Evolutionary conservation across 139 green algal genomes (phyloP), one percentile per base, ranked within the genome.

Genomic region (Picochlorum costavermella): DNA sequence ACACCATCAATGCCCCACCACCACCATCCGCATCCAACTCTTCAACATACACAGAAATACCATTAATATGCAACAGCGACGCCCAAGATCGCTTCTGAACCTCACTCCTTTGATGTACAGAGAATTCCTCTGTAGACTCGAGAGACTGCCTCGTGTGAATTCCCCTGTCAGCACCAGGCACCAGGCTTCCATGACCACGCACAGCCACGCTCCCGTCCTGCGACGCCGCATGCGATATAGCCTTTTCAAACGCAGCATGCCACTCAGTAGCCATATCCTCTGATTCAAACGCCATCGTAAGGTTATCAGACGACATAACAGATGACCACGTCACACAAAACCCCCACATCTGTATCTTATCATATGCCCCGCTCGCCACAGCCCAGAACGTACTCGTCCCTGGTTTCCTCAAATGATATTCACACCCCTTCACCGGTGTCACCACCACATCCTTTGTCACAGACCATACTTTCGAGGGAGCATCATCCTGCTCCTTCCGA

Each of bases 1-100:
- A 75, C 44, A 83, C 70, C 77, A 83, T 83, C 33, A 79, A 46
- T 2, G 74, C 77, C 6, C 74, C 76, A 25, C 77, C 77, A 26
- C 69, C 57, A 2, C 73, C 73, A 16, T 74, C 70, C 11, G 30
- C 29, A 30, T 48, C 70, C 59, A 70, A 33, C 30, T 77, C 68
- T 23, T 78, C 71, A 2, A 48, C 68, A 49, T 72, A 77, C 10
- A 77, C 68, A 14, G 63, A 53, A 51, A 77, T 63, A 1, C 71
- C 71, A 48, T 77, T 77, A 11, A 73, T 67, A 68, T 77, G 71
- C 50, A 71, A 37, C 14, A 66, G 9, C 25, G 36, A 56, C 25
- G 60, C 60, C 60, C 60, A 66, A 17, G 46, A 23, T 43, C 60
- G 33, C 12, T 25, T 55, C 11, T 40, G 33, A 40, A 40, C 33